Evolutionary conservation across 805 yeast species (phyloP).

Genomic region (Ogataea trehaloabstinens): DNA sequence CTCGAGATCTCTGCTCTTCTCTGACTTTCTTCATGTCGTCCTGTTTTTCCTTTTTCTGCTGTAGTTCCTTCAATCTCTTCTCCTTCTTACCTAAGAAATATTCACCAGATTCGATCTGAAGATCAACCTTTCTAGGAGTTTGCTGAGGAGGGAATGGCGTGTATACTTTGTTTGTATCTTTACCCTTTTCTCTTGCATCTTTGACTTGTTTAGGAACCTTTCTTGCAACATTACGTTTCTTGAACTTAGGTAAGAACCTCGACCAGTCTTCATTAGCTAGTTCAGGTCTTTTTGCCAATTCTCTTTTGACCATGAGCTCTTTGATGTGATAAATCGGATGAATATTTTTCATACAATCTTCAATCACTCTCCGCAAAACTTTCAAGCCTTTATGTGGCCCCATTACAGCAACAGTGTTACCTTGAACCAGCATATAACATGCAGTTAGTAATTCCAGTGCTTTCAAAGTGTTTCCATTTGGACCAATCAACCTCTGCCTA

Average conservation of each 20-base stretch:
- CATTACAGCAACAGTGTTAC: slow-evolving; percentile 95
- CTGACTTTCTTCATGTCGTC: slow-evolving; percentile 63
- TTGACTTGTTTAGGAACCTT: slow-evolving; percentile 74
- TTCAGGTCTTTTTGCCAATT: slow-evolving; percentile 91
- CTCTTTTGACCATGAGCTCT: slow-evolving; percentile 96
- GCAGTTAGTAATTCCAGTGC: slow-evolving; percentile 94
- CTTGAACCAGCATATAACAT: slow-evolving; percentile 95
- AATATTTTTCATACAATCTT: slow-evolving; percentile 94
- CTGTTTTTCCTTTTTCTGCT: slow-evolving; percentile 78
- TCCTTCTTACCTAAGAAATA: slow-evolving; percentile 89
- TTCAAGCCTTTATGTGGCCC: slow-evolving; percentile 94
- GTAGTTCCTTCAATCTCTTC: slow-evolving; percentile 66
- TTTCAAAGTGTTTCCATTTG: slow-evolving; percentile 93
- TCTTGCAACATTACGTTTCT: slow-evolving; percentile 93
- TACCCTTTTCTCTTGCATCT: slow-evolving; percentile 43
- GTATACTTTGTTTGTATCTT: slow-evolving; percentile 65
- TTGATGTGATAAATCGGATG: slow-evolving; percentile 98
- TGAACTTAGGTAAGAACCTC: slow-evolving; percentile 92
- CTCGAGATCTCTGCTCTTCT: slow-evolving; percentile 70
- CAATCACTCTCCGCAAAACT: slow-evolving; percentile 89
- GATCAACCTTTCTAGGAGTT: slow-evolving; percentile 93
- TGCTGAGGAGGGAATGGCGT: slow-evolving; percentile 99
- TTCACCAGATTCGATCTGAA: slow-evolving; percentile 97
- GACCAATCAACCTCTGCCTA: slow-evolving; percentile 95
- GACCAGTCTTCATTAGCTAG: slow-evolving; percentile 96